A percentile compares a stretch with the other conserved stretches of the same genome.
Conservation (phyloP, 1,284 basidiomycete species). For the Cryptococcus sp. region DNA sequence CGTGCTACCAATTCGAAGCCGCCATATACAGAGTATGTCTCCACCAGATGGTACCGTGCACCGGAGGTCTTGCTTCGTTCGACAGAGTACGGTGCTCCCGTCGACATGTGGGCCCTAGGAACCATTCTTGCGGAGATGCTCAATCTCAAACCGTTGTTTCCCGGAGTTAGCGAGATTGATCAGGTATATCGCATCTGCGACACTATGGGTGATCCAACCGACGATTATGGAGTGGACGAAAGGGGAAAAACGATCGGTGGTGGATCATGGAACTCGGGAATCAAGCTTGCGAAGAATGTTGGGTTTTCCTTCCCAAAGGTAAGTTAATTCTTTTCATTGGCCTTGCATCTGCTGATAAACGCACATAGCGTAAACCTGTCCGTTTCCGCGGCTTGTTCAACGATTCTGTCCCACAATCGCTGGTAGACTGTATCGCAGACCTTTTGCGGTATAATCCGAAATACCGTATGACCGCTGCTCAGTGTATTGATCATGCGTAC, state of each 20-base stretch:
- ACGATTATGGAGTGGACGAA: conserved; percentile 76
- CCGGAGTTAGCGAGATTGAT: conserved; percentile 93
- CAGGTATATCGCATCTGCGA: conserved; percentile 89
- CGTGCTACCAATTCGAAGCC: conserved; percentile 84
- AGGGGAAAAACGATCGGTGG: conserved; percentile 75
- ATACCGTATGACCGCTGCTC: conserved; percentile 75
- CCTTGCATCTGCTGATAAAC: conserved; percentile 6
- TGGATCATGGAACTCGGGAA: conserved; percentile 80
- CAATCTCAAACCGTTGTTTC: conserved; percentile 93
- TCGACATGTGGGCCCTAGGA: conserved; percentile 99
- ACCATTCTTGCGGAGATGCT: conserved; percentile 97
- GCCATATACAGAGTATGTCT: conserved; percentile 98
- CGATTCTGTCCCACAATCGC: conserved; percentile 69
- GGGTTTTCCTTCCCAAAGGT: conserved; percentile 93
- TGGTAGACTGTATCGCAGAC: conserved; percentile 90
- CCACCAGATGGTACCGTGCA: conserved; percentile 98
- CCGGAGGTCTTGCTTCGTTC: conserved; percentile 93
- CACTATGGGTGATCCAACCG: conserved; percentile 85
- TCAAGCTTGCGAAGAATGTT: conserved; percentile 79
- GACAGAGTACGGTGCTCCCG: conserved; percentile 89
- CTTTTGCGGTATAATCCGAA: conserved; percentile 91
- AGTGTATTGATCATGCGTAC: conserved; percentile 88
- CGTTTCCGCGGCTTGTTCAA: conserved; percentile 79
- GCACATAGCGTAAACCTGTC: conserved; percentile 67
- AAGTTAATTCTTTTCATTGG: conserved; percentile 3